phyloP scores from a whole-genome alignment of 805 yeast genomes.

The Candida michaelii region DNA sequence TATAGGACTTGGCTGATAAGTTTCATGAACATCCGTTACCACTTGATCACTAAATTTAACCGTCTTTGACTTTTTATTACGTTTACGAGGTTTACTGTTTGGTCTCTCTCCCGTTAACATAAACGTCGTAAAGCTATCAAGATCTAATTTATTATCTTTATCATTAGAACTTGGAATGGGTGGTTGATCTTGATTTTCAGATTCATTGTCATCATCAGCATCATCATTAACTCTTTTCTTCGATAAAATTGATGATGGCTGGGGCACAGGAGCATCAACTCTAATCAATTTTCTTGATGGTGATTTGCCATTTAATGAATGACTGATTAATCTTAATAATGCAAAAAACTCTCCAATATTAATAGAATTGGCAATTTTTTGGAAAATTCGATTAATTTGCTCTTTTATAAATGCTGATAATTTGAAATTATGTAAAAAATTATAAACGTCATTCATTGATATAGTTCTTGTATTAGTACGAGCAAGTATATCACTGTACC shows the following conservation, averaged over 20 bases:
- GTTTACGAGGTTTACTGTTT: conserved; percentile 32
- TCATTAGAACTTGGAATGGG: background rate
- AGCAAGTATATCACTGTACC: conserved; percentile 86
- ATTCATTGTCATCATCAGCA: conserved; percentile 25
- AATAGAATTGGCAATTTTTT: conserved; percentile 53
- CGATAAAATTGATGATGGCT: conserved; percentile 75
- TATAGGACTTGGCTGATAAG: conserved; percentile 20
- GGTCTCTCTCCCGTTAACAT: conserved; percentile 80
- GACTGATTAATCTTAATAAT: conserved; percentile 74
- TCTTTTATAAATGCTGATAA: conserved; percentile 52
- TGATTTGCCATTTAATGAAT: conserved; percentile 54
- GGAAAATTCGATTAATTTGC: conserved; percentile 51
- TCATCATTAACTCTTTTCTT: conserved; percentile 55
- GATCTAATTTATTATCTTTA: conserved; percentile 52
- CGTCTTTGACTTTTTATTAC: conserved; percentile 47
- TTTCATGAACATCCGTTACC: conserved; percentile 43
- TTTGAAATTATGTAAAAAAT: conserved; percentile 75
- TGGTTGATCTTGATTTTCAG: conserved; percentile 7
- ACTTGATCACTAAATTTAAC: conserved; percentile 75
- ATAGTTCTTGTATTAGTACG: conserved; percentile 69
- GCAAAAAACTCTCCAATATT: conserved; percentile 93
- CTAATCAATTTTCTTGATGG: conserved; percentile 56
- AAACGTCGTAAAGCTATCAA: conserved; percentile 84
- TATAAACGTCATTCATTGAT: conserved; percentile 72
- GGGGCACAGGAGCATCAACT: conserved; percentile 64